Conservation (phyloP, 2,329 filamentous ascomycete species). For the Calonectria honghensis region DNA sequence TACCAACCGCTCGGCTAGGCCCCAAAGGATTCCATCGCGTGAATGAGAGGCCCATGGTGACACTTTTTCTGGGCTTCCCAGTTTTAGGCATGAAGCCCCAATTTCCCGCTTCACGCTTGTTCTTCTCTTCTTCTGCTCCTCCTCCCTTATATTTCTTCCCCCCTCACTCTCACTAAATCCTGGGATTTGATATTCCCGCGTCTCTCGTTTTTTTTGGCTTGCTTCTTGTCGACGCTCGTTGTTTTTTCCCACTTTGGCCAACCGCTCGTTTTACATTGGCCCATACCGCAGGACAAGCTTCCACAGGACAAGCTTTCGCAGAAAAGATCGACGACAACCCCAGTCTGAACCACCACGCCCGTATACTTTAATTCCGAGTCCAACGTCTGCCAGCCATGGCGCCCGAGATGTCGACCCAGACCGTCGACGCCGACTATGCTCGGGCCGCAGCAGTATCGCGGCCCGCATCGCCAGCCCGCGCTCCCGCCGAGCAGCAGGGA, state of each 20-base stretch:
- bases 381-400: slow-evolving; percentile 45
- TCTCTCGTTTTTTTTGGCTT: neutral
- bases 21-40: slow-evolving; percentile 19
- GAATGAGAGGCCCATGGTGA: slow-evolving; percentile 9
- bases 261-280: neutral
- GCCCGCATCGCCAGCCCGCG: slow-evolving; percentile 27
- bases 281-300: neutral
- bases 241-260: neutral
- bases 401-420: slow-evolving; percentile 50
- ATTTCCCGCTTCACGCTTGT: slow-evolving; percentile 26
- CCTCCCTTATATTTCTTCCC: neutral
- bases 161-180: neutral
- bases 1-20: neutral
- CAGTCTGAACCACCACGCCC: neutral
- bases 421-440: slow-evolving; percentile 38
- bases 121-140: neutral
- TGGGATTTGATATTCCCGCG: neutral
- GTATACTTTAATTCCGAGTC: too few species aligned
- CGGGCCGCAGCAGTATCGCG: slow-evolving; percentile 24
- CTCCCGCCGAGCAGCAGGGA: slow-evolving; percentile 39
- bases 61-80: neutral
- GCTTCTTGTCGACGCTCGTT: neutral
- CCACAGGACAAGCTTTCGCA: neutral
- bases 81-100: slow-evolving; percentile 23
- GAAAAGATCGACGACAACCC: slow-evolving; percentile 11